Evolutionary conservation across 2,329 filamentous ascomycete genomes (phyloP), one percentile per base, ranked within the genome.

Genomic region (Trichoderma sp.): DNA sequence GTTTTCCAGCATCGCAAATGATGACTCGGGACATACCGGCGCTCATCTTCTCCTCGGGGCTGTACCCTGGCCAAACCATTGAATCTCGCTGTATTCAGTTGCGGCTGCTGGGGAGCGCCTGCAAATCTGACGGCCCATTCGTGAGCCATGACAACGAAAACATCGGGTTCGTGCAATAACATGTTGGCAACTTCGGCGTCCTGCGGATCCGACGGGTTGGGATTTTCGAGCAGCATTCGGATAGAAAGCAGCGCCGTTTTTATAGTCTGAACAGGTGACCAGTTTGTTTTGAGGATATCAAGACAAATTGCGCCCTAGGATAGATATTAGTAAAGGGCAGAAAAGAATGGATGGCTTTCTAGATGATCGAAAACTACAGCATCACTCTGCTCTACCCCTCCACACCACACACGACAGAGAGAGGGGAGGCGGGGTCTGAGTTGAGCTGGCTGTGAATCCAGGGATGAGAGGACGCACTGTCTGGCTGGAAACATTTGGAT

Each of bases 251-350:
- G 88, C 46, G 95, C 93, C 24, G 93, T 96, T 82, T 97, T 98
- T 79, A 99, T 95, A 16, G 95, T 99, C 70, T 97, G 87, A 28
- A 99, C 94, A 0, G 96, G 96, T 6, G 95, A 97, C 96, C 96
- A 99, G 74, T 92, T 93, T 14, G 87, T 87, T 11, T 91, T 90
- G 18, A 99, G 87, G 0, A 94, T 98, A 78, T 99, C 96, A 66
- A 99, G 89, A 77, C 96, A 99, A 78, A 99, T 99, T 30, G 94
- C 95, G 68, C 96, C 96, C 93, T 98, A 52, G 51, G 39, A 11
- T 10, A 58, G 39, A n/a, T 28, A 18, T 60, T 28, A 26, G 26
- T 26, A 26, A 26, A 26, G 54, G 65, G 16, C 56, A 8, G 21
- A 24, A 49, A 24, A 13, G 18, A 49, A 39, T 18, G 18, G 0